Percentiles rank a stretch among this genome's conserved stretches.
phyloP scores from a whole-genome alignment of 2,329 filamentous ascomycete genomes.

The Decorospora gaudefroyi region DNA sequence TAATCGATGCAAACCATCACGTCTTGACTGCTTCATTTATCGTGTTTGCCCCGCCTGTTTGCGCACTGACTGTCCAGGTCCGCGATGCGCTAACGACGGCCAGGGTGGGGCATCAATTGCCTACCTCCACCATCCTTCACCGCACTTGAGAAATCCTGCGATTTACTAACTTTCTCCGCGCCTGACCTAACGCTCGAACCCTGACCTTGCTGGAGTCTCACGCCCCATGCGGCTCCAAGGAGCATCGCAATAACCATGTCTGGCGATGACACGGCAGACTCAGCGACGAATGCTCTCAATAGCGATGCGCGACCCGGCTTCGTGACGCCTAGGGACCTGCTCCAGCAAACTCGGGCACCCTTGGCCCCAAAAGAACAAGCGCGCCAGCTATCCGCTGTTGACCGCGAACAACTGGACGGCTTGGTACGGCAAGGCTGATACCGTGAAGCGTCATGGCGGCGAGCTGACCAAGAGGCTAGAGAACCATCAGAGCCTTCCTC shows the following conservation, averaged over 20 bases:
- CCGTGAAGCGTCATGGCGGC: neutral
- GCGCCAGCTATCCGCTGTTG: slow-evolving; percentile 61
- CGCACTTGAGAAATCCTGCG: slow-evolving; percentile 14
- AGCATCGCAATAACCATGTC: slow-evolving; percentile 47
- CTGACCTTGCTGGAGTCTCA: slow-evolving; percentile 13
- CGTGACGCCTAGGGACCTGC: slow-evolving; percentile 29
- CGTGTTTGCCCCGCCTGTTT: slow-evolving; percentile 16
- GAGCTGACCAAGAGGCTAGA: slow-evolving; percentile 51
- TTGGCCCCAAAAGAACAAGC: slow-evolving; percentile 38
- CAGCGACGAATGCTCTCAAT: slow-evolving; percentile 24
- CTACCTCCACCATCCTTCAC: slow-evolving; percentile 16
- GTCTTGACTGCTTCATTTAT: too few relatives aligned
- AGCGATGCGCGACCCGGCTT: slow-evolving; percentile 27
- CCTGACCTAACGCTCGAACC: slow-evolving; percentile 11
- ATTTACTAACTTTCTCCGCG: slow-evolving; percentile 9
- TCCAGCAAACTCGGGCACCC: slow-evolving; percentile 20
- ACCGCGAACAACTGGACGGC: slow-evolving; percentile 77
- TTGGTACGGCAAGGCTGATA: slow-evolving; percentile 61
- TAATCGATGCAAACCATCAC: neutral
- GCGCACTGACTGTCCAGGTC: slow-evolving; percentile 13
- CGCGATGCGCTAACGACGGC: slow-evolving; percentile 16
- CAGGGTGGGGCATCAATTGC: slow-evolving; percentile 13
- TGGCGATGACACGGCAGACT: slow-evolving; percentile 43
- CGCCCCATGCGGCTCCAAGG: slow-evolving; percentile 45
- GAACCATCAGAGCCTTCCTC: slow-evolving; percentile 91